These are phyloP conservation scores for Candida rishiriensis DNA, from an alignment of 805 yeast genomes.

Conservation along the genomic window DNA sequence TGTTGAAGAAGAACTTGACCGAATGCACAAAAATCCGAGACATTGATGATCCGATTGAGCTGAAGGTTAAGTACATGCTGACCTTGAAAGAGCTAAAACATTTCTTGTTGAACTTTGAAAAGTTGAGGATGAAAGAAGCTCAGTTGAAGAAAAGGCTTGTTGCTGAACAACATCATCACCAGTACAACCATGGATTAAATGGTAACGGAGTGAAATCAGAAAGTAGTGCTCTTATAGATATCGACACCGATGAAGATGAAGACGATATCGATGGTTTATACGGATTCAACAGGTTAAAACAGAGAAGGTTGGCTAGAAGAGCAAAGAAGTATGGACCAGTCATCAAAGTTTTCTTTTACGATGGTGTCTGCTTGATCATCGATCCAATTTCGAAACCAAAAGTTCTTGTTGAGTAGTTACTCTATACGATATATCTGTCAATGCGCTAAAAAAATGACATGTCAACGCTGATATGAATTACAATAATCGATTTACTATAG, in stretches of 20 bases:
- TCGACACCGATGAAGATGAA: slow-evolving; percentile 14
- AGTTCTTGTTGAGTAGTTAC: slow-evolving; percentile 5
- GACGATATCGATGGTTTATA: slow-evolving; percentile 26
- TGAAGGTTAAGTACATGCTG: slow-evolving; percentile 44
- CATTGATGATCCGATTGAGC: slow-evolving; percentile 43
- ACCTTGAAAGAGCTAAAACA: slow-evolving; percentile 46
- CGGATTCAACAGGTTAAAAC: slow-evolving; percentile 8
- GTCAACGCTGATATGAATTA: too few species aligned
- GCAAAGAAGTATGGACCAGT: slow-evolving; percentile 32
- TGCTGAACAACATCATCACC: slow-evolving; percentile 9
- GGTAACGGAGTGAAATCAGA: background rate
- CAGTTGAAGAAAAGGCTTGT: slow-evolving; percentile 25
- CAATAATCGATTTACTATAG: too few species aligned
- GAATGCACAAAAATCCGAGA: slow-evolving; percentile 41
- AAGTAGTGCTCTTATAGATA: background rate
- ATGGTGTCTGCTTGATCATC: slow-evolving; percentile 34
- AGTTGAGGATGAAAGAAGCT: slow-evolving; percentile 35
- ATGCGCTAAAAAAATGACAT: background rate
- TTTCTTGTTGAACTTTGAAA: slow-evolving; percentile 33
- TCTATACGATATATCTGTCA: background rate
- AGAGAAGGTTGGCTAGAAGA: slow-evolving; percentile 14
- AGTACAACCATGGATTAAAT: background rate
- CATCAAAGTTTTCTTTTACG: slow-evolving; percentile 32
- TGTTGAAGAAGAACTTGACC: slow-evolving; percentile 24
- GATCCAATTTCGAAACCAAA: slow-evolving; percentile 34